Percentiles rank a stretch among this genome's conserved stretches.
These are phyloP conservation scores for Colletotrichum salicis DNA, from an alignment of 2,329 filamentous ascomycete genomes.

Conservation along the genomic window DNA sequence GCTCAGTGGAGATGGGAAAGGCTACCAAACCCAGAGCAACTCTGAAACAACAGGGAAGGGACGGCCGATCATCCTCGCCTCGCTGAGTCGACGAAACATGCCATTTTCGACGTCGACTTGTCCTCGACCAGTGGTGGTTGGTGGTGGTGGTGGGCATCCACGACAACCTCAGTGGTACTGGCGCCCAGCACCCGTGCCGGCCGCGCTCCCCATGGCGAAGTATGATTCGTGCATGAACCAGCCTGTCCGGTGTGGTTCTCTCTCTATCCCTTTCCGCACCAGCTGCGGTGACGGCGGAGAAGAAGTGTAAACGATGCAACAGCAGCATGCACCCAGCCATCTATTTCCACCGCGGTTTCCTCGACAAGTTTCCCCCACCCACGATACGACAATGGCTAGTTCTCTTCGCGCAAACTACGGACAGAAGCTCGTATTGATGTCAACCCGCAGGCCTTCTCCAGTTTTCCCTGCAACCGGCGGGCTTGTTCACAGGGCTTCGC, in stretches of 20 bases:
- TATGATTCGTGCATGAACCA: constrained; percentile 33
- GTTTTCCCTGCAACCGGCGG: constrained; percentile 29
- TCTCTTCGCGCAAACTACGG: constrained; percentile 7
- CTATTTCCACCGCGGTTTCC: constrained; percentile 19
- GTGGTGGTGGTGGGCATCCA: constrained; percentile 13
- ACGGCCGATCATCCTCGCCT: constrained; percentile 32
- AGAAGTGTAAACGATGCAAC: constrained; percentile 27
- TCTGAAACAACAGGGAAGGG: constrained; percentile 34
- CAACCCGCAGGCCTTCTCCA: constrained; percentile 32
- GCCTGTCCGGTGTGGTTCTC: constrained; percentile 17
- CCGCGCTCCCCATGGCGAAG: constrained; percentile 11
- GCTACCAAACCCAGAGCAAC: constrained; percentile 24
- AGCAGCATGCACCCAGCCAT: constrained; percentile 35
- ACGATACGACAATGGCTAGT: constrained; percentile 14
- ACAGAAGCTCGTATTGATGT: constrained; percentile 33
- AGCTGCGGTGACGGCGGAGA: constrained; percentile 22
- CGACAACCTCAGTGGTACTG: constrained; percentile 18
- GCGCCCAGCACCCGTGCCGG: constrained; percentile 14
- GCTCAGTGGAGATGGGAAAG: constrained; percentile 13
- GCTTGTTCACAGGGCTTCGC: constrained; percentile 26
- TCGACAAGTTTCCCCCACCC: constrained; percentile 25
- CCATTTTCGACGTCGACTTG: constrained; percentile 31
- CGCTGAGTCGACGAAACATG: constrained; percentile 35
- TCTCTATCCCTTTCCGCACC: not conserved
- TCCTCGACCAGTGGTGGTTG: constrained; percentile 12